phyloP scores from a whole-genome alignment of 257 asterid species.

The Solanum ahanhuiri region DNA sequence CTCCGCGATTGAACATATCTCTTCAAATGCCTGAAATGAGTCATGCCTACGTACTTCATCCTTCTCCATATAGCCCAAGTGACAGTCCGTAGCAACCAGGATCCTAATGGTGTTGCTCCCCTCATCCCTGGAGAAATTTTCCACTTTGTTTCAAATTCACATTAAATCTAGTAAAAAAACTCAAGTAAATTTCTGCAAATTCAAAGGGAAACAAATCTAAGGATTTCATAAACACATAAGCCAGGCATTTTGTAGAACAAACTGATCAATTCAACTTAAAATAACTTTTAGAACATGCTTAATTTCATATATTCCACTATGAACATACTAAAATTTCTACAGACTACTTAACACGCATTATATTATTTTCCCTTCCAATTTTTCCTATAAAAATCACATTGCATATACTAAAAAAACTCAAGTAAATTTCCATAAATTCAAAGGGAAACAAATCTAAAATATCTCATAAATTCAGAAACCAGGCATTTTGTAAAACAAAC shows the following conservation, averaged over 20 bases:
- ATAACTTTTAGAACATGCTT: neutral
- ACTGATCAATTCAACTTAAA: neutral
- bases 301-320: neutral
- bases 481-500: neutral
- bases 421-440: neutral
- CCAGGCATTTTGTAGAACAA: neutral
- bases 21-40: slow-evolving; percentile 91
- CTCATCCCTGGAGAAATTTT: slow-evolving; percentile 40
- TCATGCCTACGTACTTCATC: slow-evolving; percentile 94
- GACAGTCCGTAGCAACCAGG: slow-evolving; percentile 94
- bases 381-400: neutral
- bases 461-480: neutral
- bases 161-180: neutral
- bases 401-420: neutral
- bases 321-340: neutral
- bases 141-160: neutral
- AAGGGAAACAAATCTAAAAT: neutral
- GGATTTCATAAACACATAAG: neutral
- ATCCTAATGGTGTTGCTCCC: slow-evolving; percentile 46
- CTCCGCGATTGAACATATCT: slow-evolving; percentile 95
- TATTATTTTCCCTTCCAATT: neutral
- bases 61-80: slow-evolving; percentile 97
- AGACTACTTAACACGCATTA: neutral
- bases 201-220: neutral
- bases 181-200: neutral